Conservation (phyloP, 1,139 yeast genomes). For the Hemisphaericaspora lyxosophila region DNA sequence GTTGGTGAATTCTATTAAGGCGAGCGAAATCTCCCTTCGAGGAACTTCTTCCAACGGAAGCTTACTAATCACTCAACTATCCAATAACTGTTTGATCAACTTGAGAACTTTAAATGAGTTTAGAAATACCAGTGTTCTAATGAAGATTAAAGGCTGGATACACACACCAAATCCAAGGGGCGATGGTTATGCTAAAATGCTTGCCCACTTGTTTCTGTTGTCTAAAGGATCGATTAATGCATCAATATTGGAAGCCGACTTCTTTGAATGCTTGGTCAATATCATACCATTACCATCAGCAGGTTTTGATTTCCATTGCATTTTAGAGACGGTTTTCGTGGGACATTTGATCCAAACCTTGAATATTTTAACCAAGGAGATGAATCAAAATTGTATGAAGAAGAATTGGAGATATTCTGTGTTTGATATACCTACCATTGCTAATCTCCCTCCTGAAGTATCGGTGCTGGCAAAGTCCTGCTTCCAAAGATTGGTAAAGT, state of each 20-base stretch:
- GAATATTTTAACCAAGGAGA: constrained; percentile 24
- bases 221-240: constrained; percentile 25
- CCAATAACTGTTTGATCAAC: constrained; percentile 58
- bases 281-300: constrained; percentile 43
- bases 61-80: constrained; percentile 55
- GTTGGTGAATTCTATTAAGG: constrained; percentile 57
- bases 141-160: constrained; percentile 33
- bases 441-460: constrained; percentile 23
- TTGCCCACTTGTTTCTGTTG: constrained; percentile 38
- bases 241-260: constrained; percentile 47
- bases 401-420: constrained; percentile 24
- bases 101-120: constrained; percentile 56
- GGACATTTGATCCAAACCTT: constrained; percentile 39
- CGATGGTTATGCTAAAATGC: constrained; percentile 32
- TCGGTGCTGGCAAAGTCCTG: constrained; percentile 15
- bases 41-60: constrained; percentile 45
- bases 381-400: constrained; percentile 25
- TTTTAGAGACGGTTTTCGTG: constrained; percentile 42
- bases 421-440: constrained; percentile 35
- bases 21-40: constrained; percentile 66
- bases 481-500: constrained; percentile 16
- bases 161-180: constrained; percentile 24
- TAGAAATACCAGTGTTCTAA: constrained; percentile 32
- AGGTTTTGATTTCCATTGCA: constrained; percentile 39
- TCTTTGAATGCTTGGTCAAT: constrained; percentile 52